phyloP scores from a whole-genome alignment of 805 yeast species.

The Hanseniaspora occidentalis region DNA sequence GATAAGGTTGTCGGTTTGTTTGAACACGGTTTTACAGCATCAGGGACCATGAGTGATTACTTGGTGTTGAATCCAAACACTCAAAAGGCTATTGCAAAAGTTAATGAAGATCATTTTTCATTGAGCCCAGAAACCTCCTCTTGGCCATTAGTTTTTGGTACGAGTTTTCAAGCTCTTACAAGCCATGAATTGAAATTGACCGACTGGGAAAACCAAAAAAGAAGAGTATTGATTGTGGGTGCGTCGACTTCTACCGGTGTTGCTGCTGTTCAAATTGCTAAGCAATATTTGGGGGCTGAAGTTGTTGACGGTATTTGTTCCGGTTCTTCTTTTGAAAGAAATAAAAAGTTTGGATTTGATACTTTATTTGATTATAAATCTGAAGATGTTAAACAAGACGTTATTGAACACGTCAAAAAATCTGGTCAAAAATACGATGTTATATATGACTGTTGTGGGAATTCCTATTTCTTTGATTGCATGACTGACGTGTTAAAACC shows the following conservation, averaged over 20 bases:
- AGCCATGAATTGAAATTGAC: constrained; percentile 21
- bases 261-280: constrained; percentile 43
- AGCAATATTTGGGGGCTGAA: constrained; percentile 31
- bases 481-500: constrained; percentile 34
- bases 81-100: constrained; percentile 23
- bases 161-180: constrained; percentile 38
- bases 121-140: constrained; percentile 30
- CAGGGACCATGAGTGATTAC: constrained; percentile 38
- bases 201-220: not conserved
- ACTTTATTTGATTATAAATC: constrained; percentile 45
- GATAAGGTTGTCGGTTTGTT: constrained; percentile 19
- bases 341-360: constrained; percentile 43
- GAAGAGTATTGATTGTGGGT: constrained; percentile 51
- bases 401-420: constrained; percentile 20
- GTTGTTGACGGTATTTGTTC: constrained; percentile 49
- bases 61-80: constrained; percentile 26
- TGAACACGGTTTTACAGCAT: constrained; percentile 13
- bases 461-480: constrained; percentile 33
- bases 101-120: constrained; percentile 26
- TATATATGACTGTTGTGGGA: constrained; percentile 58
- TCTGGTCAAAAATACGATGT: constrained; percentile 36
- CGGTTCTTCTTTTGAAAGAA: constrained; percentile 31
- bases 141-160: constrained; percentile 49
- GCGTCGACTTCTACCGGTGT: constrained; percentile 64
- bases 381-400: constrained; percentile 26